phyloP scores from a whole-genome alignment of 148 eudicot species.

The Nepenthes mirabilis region DNA sequence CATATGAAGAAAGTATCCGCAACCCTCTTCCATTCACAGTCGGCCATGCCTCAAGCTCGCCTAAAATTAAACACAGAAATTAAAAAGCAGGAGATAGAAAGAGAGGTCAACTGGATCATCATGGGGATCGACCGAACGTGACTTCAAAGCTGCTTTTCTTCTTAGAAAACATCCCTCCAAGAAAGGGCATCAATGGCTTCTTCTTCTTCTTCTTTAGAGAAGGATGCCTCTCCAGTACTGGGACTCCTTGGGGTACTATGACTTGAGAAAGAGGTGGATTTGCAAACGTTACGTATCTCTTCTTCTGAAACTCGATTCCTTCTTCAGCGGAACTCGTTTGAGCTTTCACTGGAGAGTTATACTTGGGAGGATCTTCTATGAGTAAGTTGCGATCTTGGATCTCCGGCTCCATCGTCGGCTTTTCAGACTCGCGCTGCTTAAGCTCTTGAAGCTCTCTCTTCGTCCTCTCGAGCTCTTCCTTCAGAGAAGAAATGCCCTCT shows the following conservation, averaged over 20 bases:
- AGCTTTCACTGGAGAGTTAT: constrained; percentile 2
- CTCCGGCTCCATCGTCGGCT: constrained; percentile 25
- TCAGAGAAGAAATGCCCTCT: constrained; percentile 32
- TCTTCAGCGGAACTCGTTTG: constrained; percentile 3
- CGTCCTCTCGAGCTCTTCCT: constrained; percentile 63
- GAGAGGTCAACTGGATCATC: neutral
- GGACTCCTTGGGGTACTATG: constrained; percentile 20
- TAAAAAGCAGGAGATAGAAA: too few species aligned
- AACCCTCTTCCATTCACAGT: too few species aligned
- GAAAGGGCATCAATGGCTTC: constrained; percentile 53
- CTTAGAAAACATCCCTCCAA: constrained; percentile 50
- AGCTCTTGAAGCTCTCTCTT: constrained; percentile 53
- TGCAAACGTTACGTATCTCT: constrained; percentile 67
- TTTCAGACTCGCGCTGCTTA: constrained; percentile 34
- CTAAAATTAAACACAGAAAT: too few species aligned
- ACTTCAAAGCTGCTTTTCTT: constrained; percentile 19
- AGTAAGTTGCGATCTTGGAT: constrained; percentile 39
- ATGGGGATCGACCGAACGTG: neutral
- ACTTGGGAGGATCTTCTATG: constrained; percentile 23
- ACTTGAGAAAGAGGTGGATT: constrained; percentile 37
- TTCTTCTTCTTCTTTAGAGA: constrained; percentile 65
- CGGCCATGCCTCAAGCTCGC: too few species aligned
- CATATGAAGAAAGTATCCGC: too few species aligned
- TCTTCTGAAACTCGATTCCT: constrained; percentile 43
- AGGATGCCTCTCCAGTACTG: constrained; percentile 52